Conservation (phyloP, 208 protist species). For the Lotmaria passim region DNA sequence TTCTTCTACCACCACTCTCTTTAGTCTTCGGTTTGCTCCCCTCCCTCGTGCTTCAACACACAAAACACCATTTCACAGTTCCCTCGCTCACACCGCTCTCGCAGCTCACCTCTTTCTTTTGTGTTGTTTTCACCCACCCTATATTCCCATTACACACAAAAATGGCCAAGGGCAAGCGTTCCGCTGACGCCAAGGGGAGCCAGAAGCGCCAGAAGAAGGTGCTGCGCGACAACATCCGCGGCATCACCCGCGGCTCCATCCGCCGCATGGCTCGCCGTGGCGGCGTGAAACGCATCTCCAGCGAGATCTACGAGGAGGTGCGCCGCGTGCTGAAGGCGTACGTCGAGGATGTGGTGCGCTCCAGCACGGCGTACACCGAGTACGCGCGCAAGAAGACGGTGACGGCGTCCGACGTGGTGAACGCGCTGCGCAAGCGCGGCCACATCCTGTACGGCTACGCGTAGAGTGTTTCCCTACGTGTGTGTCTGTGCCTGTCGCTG, state of each 20-base stretch:
- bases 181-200: conserved; percentile 68
- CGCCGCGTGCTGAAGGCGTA: conserved; percentile 83
- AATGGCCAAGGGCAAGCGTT: conserved; percentile 83
- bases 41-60: background rate
- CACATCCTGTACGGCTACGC: conserved; percentile 93
- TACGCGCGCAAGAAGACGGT: no score
- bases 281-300: conserved; percentile 92
- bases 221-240: conserved; percentile 86
- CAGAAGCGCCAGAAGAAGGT: conserved; percentile 89
- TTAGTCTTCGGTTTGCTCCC: background rate
- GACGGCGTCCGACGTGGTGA: conserved; percentile 86
- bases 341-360: conserved; percentile 83
- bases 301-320: conserved; percentile 73
- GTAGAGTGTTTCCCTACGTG: conserved; percentile 9
- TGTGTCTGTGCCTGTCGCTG: no score
- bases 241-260: conserved; percentile 88
- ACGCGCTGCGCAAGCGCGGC: conserved; percentile 88
- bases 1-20: background rate
- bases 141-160: background rate
- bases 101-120: background rate
- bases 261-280: conserved; percentile 91
- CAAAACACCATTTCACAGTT: background rate
- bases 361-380: conserved; percentile 88
- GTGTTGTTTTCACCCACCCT: background rate
- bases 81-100: background rate